These are phyloP conservation scores for Arthrobotrys conoides DNA, from an alignment of 2,329 filamentous ascomycete genomes.

Conservation along the genomic window DNA sequence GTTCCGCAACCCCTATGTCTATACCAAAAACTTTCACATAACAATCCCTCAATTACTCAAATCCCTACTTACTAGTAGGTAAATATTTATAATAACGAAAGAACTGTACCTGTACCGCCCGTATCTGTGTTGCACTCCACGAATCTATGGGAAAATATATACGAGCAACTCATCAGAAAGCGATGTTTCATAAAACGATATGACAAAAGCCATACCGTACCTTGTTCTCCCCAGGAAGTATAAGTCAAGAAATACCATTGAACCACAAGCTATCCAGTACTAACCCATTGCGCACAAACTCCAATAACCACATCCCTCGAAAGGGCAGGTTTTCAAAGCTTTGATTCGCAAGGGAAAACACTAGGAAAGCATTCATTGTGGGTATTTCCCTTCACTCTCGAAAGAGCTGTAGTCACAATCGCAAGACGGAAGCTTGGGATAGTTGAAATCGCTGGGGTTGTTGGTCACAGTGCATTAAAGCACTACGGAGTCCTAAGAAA, in stretches of 20 bases:
- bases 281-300: background rate
- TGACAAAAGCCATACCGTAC: background rate
- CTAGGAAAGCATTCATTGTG: conserved; percentile 1
- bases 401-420: background rate
- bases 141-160: conserved; percentile 50
- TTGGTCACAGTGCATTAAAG: background rate
- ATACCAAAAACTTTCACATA: no score
- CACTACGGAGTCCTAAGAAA: background rate
- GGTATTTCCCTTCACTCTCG: conserved; percentile 12
- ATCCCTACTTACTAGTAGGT: no score
- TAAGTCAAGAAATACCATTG: conserved; percentile 20
- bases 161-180: conserved; percentile 61
- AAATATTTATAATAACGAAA: background rate
- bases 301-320: conserved; percentile 3
- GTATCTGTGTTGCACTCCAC: conserved; percentile 62
- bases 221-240: conserved; percentile 39
- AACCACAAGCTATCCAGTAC: conserved; percentile 2
- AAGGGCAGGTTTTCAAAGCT: conserved; percentile 6
- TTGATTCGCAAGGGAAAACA: background rate
- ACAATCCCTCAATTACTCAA: background rate
- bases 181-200: conserved; percentile 32
- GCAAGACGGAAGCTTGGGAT: conserved; percentile 9
- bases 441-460: conserved; percentile 1
- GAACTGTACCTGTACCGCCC: conserved; percentile 56
- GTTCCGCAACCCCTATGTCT: no score